phyloP scores from a whole-genome alignment of 2,329 filamentous ascomycete genomes.

The Venturia oleaginea region DNA sequence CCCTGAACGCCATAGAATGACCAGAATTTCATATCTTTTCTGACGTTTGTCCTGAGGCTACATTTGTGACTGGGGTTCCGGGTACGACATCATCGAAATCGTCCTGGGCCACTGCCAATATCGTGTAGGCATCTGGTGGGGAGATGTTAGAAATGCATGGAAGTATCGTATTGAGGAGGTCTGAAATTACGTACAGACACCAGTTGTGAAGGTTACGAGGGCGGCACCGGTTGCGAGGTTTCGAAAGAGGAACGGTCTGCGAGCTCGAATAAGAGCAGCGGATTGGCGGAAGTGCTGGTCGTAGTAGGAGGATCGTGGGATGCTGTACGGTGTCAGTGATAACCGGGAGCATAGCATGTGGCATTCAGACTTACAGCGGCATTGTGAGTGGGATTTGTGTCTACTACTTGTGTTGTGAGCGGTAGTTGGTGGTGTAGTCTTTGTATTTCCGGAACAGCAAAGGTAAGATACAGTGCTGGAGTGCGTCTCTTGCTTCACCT shows the following conservation, averaged over 20 bases:
- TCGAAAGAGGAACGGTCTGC: constrained; percentile 84
- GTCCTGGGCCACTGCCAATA: constrained; percentile 14
- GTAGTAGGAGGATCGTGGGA: constrained; percentile 78
- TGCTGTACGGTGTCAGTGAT: constrained; percentile 27
- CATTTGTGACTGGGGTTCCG: constrained; percentile 2
- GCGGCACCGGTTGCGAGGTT: constrained; percentile 75
- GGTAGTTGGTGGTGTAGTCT: not conserved
- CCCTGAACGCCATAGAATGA: not conserved
- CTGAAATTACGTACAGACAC: constrained; percentile 63
- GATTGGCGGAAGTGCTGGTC: constrained; percentile 78
- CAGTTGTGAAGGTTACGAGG: constrained; percentile 65
- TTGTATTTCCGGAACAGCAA: not conserved
- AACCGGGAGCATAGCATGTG: not conserved
- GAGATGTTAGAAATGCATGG: constrained; percentile 5
- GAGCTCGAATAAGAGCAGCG: constrained; percentile 80
- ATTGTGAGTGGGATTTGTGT: not conserved
- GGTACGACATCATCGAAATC: constrained; percentile 16
- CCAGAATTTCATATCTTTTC: not conserved
- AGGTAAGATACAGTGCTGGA: too few species aligned
- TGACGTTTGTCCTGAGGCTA: not conserved
- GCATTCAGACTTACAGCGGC: constrained; percentile 1
- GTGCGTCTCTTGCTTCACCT: not conserved
- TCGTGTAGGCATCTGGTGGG: constrained; percentile 15
- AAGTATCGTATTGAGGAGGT: not conserved
- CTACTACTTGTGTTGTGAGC: not conserved